A percentile compares a stretch with the other conserved stretches of the same genome.
Evolutionary conservation across 2,329 filamentous ascomycete species (phyloP).

Genomic region (Cordyceps pruinosa): DNA sequence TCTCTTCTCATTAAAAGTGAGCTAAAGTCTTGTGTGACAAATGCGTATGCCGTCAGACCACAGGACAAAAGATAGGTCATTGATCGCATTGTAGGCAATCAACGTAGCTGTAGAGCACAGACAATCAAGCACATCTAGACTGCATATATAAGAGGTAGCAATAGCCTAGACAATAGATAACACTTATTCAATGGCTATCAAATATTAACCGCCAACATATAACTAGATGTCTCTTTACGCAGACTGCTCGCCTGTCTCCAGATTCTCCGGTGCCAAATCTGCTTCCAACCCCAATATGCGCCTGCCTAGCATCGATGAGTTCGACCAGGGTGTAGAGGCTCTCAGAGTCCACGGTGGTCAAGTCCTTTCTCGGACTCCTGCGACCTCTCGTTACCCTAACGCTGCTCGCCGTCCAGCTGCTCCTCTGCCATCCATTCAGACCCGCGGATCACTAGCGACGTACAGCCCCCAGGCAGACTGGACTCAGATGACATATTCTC

Average conservation of each 20-base stretch:
- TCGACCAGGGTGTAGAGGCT: conserved; percentile 32
- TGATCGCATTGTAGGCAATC: no score
- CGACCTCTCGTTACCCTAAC: conserved; percentile 23
- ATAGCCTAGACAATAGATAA: no score
- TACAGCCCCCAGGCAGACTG: conserved; percentile 4
- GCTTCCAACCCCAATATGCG: conserved; percentile 18
- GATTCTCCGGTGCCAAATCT: conserved; percentile 16
- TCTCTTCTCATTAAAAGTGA: no score
- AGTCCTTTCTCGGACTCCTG: conserved; percentile 20
- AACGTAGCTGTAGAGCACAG: no score
- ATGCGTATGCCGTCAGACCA: no score
- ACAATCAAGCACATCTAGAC: no score
- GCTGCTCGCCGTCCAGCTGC: conserved; percentile 18
- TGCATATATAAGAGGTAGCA: no score
- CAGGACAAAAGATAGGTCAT: no score
- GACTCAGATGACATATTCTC: conserved; percentile 18
- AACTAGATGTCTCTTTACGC: conserved; percentile 17
- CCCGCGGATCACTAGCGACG: conserved; percentile 12
- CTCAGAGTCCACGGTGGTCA: conserved; percentile 26
- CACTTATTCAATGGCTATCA: no score
- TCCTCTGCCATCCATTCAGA: conserved; percentile 20
- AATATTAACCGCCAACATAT: no score
- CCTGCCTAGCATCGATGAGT: conserved; percentile 32
- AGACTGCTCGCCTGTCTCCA: conserved; percentile 22
- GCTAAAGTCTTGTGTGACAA: no score